Conservation (phyloP, 225 moss, liverwort and hornwort species). For the Physcomitrium patens region DNA sequence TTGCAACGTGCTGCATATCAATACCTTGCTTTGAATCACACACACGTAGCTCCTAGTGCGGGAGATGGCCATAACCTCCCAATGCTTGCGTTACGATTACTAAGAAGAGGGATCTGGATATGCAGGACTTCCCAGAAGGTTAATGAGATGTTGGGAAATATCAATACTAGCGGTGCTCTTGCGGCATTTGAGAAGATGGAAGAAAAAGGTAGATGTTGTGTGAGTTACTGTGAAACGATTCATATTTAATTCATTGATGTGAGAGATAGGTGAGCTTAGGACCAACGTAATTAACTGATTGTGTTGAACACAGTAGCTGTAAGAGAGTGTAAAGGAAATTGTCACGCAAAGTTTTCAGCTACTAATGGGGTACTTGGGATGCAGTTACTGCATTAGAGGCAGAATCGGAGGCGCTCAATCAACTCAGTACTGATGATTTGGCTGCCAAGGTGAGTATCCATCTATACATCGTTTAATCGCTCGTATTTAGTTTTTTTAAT, state of each 20-base stretch:
- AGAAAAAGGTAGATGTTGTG: conserved; percentile 71
- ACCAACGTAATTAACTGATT: not conserved
- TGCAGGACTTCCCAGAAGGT: conserved; percentile 97
- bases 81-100: not conserved
- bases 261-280: not conserved
- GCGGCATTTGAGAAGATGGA: conserved; percentile 99
- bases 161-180: conserved; percentile 96
- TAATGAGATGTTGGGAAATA: conserved; percentile 94
- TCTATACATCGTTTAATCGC: not conserved
- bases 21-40: not conserved
- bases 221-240: not conserved
- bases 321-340: too few relatives aligned
- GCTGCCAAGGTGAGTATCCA: conserved; percentile 61
- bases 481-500: not conserved
- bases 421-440: conserved; percentile 73
- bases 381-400: conserved; percentile 76
- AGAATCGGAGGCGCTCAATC: conserved; percentile 62
- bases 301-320: not conserved
- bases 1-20: not conserved
- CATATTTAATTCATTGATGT: not conserved
- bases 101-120: conserved; percentile 23
- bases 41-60: not conserved
- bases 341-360: conserved; percentile 1
- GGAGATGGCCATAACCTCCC: conserved; percentile 4
- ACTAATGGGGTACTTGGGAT: conserved; percentile 23